Base-by-base conservation (phyloP, 768 basidiomycete species). In the Xerocomellus dryophilus region DNA sequence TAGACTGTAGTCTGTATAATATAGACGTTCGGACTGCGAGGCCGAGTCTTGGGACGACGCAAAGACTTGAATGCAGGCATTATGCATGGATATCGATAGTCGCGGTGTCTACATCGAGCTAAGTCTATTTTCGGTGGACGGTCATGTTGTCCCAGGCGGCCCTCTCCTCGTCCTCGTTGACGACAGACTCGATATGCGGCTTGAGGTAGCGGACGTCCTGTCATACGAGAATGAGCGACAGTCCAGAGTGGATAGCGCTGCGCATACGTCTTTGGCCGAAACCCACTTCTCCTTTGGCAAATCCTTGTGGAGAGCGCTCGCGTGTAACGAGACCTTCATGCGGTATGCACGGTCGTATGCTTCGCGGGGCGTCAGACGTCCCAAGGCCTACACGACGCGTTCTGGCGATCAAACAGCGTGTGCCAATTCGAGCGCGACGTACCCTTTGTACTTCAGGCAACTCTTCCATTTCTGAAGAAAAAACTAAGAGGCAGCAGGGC, bases 131-230 rank as follows among this genome's bases (percentile, higher is more conserved):
- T 75, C 82, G 81, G 67, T 79, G 74, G 43, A 96, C 83, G 21
- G 77, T 74, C 69, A 90, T 73, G 54, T 76, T 85, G 76, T 98
- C 94, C 91, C 91, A 97, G 53, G 77, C 76, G 32, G 63, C 69
- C 63, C 93, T 82, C 78, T 98, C 96, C 27, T 75, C 70, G 38
- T 88, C 78, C 74, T 98, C 95, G 59, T 78, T 78, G 62, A 75
- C 74, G 57, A 96, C 87, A 40, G 86, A 81, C 55, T 76, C 61
- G 38, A 98, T 82, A 69, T 87, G 81, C 27, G 90, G 87, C 57
- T 78, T 80, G 63, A 98, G 84, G 81, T 97, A 98, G 54, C 93
- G 90, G 58, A 81, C 71, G 70, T 98, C 96, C 96, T 98, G 72
- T 21, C 39, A 47, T 12, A 41, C 43, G 17, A 53, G 42, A 56